Percentiles rank a stretch among this genome's conserved stretches.
Conservation (phyloP, 768 basidiomycete species). For the Chalciporus piperatus region DNA sequence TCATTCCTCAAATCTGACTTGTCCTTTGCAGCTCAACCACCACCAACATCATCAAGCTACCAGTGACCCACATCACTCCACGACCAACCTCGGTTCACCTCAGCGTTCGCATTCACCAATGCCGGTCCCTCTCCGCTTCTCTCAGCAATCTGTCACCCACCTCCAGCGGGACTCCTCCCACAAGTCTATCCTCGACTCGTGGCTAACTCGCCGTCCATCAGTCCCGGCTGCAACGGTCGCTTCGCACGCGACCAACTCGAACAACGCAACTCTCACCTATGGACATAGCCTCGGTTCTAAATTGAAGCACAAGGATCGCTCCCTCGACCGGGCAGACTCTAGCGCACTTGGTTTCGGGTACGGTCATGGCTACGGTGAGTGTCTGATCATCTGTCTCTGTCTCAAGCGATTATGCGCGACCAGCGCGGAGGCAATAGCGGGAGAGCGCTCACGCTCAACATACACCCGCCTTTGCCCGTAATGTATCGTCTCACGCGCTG, state of each 20-base stretch:
- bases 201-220: slow-evolving; percentile 23
- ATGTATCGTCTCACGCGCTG: slow-evolving; percentile 1
- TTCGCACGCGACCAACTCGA: not conserved
- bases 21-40: slow-evolving; percentile 12
- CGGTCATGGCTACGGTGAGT: slow-evolving; percentile 15
- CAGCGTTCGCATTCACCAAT: slow-evolving; percentile 11
- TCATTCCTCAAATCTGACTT: slow-evolving; percentile 7
- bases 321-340: slow-evolving; percentile 8
- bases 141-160: slow-evolving; percentile 9
- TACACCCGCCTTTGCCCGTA: not conserved
- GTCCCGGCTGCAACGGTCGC: slow-evolving; percentile 3
- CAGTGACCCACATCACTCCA: not conserved
- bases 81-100: not conserved
- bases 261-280: not conserved
- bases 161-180: not conserved
- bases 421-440: slow-evolving; percentile 1
- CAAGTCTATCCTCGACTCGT: slow-evolving; percentile 13
- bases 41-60: slow-evolving; percentile 5
- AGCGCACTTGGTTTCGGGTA: slow-evolving; percentile 3
- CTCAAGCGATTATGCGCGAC: slow-evolving; percentile 2
- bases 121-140: slow-evolving; percentile 12
- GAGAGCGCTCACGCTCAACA: not conserved
- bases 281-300: not conserved
- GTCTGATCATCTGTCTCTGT: not conserved
- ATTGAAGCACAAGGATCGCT: slow-evolving; percentile 19